Conservation (phyloP, 306 rosid genomes). For the Quercus wislizeni region DNA sequence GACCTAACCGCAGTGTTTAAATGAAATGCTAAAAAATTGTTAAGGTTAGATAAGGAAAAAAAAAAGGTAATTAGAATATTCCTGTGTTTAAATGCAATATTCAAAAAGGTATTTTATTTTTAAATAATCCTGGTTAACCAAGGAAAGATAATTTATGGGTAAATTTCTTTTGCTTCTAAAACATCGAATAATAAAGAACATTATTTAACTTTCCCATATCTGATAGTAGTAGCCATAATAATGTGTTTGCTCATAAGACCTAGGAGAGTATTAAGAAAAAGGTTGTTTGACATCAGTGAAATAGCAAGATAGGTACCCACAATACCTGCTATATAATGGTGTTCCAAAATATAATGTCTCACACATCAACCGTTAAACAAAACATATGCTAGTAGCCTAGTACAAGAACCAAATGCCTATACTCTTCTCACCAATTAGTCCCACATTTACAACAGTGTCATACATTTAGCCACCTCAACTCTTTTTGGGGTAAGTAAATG, state of each 20-base stretch:
- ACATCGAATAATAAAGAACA: too few species aligned
- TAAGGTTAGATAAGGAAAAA: too few species aligned
- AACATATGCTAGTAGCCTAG: neutral
- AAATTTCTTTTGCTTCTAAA: too few species aligned
- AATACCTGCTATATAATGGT: neutral
- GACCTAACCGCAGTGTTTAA: neutral
- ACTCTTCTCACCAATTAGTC: neutral
- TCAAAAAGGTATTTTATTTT: too few species aligned
- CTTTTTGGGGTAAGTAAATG: too few species aligned
- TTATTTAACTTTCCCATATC: too few species aligned
- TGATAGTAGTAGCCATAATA: too few species aligned
- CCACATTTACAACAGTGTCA: neutral
- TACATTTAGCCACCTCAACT: neutral
- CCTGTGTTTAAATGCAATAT: too few species aligned
- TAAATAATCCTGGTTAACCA: too few species aligned
- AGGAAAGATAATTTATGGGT: too few species aligned
- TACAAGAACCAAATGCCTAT: neutral
- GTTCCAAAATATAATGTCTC: neutral
- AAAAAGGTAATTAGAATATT: too few species aligned
- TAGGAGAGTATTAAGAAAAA: neutral
- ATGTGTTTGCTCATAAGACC: neutral
- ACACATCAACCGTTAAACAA: neutral
- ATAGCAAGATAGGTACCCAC: neutral
- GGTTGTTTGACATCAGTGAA: too few species aligned
- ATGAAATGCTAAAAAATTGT: neutral